Base-by-base conservation (phyloP, 257 asterid species). In the Lantana camara region DNA sequence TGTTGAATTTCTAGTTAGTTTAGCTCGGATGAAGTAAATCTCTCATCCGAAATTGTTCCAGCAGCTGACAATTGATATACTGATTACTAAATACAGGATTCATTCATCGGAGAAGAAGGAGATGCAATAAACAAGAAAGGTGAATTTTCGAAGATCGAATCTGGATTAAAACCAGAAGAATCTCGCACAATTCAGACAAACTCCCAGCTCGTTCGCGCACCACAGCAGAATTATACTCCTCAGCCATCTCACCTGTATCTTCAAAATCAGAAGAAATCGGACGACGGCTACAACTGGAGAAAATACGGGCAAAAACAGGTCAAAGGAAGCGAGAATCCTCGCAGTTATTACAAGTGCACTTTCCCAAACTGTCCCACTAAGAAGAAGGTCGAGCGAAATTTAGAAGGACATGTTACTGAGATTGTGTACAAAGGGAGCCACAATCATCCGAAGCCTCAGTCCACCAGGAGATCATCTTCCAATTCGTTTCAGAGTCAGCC, bases 271-370 rank as follows among this genome's bases (percentile, higher is more conserved):
- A 87, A 68, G 29, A 87, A 76, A 67, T 87, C 97, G 0, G 96
- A 90, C 9, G 97, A 90, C 30, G 97, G 97, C 9, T 90, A 90
- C 81, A 90, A 85, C 37, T 90, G 97, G 97, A 75, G 97, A 17
- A 90, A 90, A 21, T 90, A 91, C 21, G 97, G 97, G 7, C 96
- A 91, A 45, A 91, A 91, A 19, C 95, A 85, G 45, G 96, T 88
- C 2, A 91, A 88, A 67, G 96, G 97, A 9, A 91, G 96, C 49
- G 95, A 91, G 49, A 91, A 91, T 74, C 97, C 97, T 57, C 83
- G 95, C 0, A 90, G 97, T 63, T 90, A 90, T 60, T 90, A 80
- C 82, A 90, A 91, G 77, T 91, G 97, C 73, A 92, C 96, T 0
- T 77, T 49, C 68, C 90, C 88, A 1, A 85, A 71, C 57, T 92